Evolutionary conservation across 331 rosid genomes (phyloP), one percentile per base, ranked within the genome.

Genomic region (Cydonia oblonga): DNA sequence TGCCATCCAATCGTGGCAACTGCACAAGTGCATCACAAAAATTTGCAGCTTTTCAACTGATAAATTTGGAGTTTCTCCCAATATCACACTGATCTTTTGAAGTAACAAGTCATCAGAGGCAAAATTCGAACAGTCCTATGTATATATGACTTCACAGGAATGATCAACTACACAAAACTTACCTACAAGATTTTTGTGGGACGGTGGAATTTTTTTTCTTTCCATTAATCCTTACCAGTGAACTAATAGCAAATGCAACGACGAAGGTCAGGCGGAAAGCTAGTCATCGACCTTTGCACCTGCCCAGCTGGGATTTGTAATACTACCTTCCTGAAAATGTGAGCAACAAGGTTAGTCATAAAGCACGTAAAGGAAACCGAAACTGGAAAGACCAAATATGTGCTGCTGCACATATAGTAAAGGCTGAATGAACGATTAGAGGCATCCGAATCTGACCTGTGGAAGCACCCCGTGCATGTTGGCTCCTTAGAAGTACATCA

Each of bases 401-500:
- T 22, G 75, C 19, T 38, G 64, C 69, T 2, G 72, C 68, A 33
- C 67, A 49, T 49, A 20, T 20, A 49, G 54, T 18, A 49, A 20
- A 49, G 9, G 9, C 20, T 5, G 54, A 18, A 49, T 49, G 54
- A 18, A 18, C 4, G 20, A 49, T 16, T 25, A 69, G 81, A 71
- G 57, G 57, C 86, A 19, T 68, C 70, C 19, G 65, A 66, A 77
- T 58, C 82, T 70, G 82, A 83, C 77, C 79, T 70, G 83, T 26
- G 7, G 83, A 78, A 54, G 69, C 78, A 64, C 64, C 58, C 1
- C 75, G 67, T 9, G 87, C 74, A 22, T 81, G 81, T 13, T 42
- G 78, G 79, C 79, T 81, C 58, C 82, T 69, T 32, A 72, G 12
- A 93, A 72, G 86, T 93, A 87, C 98, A 93, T 90, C 93, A 91